Conservation (phyloP, 2,329 filamentous ascomycete species). For the Tympanopsis confertula region DNA sequence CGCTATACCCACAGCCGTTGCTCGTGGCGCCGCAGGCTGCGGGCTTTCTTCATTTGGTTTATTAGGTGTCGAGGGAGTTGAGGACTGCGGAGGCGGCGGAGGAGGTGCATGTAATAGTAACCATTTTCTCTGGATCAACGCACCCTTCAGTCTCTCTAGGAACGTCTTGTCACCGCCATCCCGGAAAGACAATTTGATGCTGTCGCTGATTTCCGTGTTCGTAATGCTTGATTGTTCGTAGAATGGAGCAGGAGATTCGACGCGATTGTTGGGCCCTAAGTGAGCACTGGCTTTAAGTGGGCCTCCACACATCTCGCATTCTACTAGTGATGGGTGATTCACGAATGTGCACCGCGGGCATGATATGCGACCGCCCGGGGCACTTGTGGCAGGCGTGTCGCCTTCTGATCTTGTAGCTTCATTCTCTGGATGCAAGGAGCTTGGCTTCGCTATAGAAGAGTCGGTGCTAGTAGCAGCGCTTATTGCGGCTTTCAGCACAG, state of each 20-base stretch:
- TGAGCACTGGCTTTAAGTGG: too few relatives aligned
- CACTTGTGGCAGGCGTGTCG: constrained; percentile 5
- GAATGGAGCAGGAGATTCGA: constrained; percentile 69
- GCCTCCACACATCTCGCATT: constrained; percentile 64
- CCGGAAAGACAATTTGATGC: constrained; percentile 80
- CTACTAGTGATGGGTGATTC: constrained; percentile 54
- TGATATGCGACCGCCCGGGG: constrained; percentile 12
- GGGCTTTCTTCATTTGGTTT: constrained; percentile 19
- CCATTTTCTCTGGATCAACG: constrained; percentile 91
- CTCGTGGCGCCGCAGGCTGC: constrained; percentile 6
- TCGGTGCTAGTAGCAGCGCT: constrained; percentile 48
- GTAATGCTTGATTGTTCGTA: constrained; percentile 22
- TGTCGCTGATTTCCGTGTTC: constrained; percentile 54
- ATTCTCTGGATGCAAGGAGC: constrained; percentile 5
- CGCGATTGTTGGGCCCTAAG: constrained; percentile 25
- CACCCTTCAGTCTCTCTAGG: constrained; percentile 74
- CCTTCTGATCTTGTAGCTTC: constrained; percentile 2
- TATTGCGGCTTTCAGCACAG: constrained; percentile 79
- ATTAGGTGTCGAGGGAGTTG: constrained; percentile 16
- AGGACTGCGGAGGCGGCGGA: constrained; percentile 49
- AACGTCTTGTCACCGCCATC: constrained; percentile 82
- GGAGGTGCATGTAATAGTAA: constrained; percentile 81
- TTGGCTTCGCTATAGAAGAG: constrained; percentile 18
- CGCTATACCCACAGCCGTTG: constrained; percentile 74
- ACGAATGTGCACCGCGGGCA: constrained; percentile 63